Evolutionary conservation across 106 monocot genomes (phyloP).

Genomic region (Phalaenopsis equestris): DNA sequence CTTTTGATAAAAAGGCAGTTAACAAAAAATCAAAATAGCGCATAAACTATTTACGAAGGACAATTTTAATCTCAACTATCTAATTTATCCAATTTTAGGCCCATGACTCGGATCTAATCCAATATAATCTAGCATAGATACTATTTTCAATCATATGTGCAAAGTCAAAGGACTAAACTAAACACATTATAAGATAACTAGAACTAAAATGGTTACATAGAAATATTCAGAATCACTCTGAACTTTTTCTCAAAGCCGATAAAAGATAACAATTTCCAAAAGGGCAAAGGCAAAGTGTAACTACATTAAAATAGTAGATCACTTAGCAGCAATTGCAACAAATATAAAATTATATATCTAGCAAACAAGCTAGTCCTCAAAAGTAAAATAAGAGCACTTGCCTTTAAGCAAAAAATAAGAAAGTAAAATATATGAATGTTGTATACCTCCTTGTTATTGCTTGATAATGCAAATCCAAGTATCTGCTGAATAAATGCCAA

Average conservation of each 20-base stretch:
- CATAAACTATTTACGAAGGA: too few species aligned
- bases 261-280: neutral
- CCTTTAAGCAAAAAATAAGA: neutral
- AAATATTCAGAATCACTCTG: too few species aligned
- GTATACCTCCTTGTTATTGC: slow-evolving; percentile 1
- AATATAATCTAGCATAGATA: too few species aligned
- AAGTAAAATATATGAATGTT: neutral
- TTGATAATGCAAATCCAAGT: neutral
- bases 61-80: too few species aligned
- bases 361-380: neutral
- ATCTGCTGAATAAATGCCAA: slow-evolving; percentile 11
- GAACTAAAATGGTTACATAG: too few species aligned
- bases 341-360: neutral
- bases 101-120: too few species aligned
- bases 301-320: slow-evolving; percentile 2
- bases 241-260: neutral
- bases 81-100: too few species aligned
- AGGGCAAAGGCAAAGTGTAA: neutral
- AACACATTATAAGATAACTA: too few species aligned
- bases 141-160: too few species aligned
- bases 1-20: neutral
- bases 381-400: neutral
- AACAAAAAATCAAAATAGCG: too few species aligned
- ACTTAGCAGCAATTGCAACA: neutral
- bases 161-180: too few species aligned